A percentile compares a stretch with the other conserved stretches of the same genome.
These are phyloP conservation scores for Aspergillus olivimuriae DNA, from an alignment of 495 filamentous ascomycete species.

Conservation along the genomic window DNA sequence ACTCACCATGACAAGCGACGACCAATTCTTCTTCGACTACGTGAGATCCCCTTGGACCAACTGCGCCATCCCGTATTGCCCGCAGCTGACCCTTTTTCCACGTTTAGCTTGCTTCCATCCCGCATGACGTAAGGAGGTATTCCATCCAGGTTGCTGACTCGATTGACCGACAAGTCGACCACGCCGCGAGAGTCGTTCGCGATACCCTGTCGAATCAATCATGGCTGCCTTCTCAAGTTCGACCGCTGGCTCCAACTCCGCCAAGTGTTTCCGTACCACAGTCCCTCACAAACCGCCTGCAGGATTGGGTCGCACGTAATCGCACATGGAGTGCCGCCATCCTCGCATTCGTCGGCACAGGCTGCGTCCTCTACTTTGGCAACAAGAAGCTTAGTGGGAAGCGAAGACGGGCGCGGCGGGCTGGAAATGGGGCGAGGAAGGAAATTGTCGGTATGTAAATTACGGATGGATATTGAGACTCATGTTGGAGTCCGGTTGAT, in stretches of 20 bases:
- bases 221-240: conserved; percentile 65
- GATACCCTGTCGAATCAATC: conserved; percentile 54
- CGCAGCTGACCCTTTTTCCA: not conserved
- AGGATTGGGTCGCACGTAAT: conserved; percentile 62
- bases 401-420: conserved; percentile 67
- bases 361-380: conserved; percentile 58
- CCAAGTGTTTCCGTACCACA: conserved; percentile 35
- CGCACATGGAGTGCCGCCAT: conserved; percentile 63
- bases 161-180: conserved; percentile 70
- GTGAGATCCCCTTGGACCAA: conserved; percentile 27
- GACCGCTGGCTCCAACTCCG: conserved; percentile 47
- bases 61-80: not conserved
- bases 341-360: conserved; percentile 61
- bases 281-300: conserved; percentile 33
- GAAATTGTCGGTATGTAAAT: conserved; percentile 75
- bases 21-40: conserved; percentile 46
- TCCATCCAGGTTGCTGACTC: conserved; percentile 63
- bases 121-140: conserved; percentile 61
- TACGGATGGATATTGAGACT: not conserved
- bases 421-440: conserved; percentile 74
- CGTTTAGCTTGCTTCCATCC: conserved; percentile 61
- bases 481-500: not conserved
- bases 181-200: conserved; percentile 54
- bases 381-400: conserved; percentile 52
- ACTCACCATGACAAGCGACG: conserved; percentile 44